Base-by-base conservation (phyloP, 2,329 filamentous ascomycete species). In the Didymella exigua region DNA sequence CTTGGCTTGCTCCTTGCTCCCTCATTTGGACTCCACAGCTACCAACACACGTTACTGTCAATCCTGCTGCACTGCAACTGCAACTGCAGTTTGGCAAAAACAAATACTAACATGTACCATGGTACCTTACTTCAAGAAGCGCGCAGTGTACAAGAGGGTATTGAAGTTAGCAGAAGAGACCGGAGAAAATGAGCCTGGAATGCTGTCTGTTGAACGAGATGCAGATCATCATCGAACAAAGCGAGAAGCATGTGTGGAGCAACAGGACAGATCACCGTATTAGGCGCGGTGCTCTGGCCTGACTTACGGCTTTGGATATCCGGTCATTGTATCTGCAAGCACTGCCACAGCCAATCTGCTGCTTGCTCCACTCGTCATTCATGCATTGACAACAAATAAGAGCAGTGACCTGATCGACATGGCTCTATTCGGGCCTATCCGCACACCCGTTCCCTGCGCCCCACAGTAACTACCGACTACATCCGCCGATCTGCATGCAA, bases 161-260 rank as follows among this genome's bases (percentile, higher is more conserved):
- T 18, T 16, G 14, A 47, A 34, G 24, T 66, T 63, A 62, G 34
- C 4, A 42, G 26, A 42, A 18, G 41, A 36, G 52, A 62, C 34
- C 2, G 36, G 37, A 14, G 44, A 37, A 23, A 45, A 19, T 27
- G 74, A 77, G 54, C 45, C 41, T 0, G 75, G 60, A 49, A 9
- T 70, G 63, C 49, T 77, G 75, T 40, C 36, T 76, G 26, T 56
- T 76, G 16, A 69, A 76, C 55, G 74, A 77, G 61, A 76, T 75
- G 74, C 74, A 77, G 53, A 59, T 77, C 18, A 49, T 76, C 37
- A 48, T 63, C 23, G 67, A 66, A 45, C 68, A 68, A 21, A 74
- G 74, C 2, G 76, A 74, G 74, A 67, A 64, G 47, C 74, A 76
- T 55, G 63, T 75, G 8, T 76, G 16, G 42, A 26, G 19, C 19